Base-by-base conservation (phyloP, 345 rosid species). In the Cardiospermum halicacabum region DNA sequence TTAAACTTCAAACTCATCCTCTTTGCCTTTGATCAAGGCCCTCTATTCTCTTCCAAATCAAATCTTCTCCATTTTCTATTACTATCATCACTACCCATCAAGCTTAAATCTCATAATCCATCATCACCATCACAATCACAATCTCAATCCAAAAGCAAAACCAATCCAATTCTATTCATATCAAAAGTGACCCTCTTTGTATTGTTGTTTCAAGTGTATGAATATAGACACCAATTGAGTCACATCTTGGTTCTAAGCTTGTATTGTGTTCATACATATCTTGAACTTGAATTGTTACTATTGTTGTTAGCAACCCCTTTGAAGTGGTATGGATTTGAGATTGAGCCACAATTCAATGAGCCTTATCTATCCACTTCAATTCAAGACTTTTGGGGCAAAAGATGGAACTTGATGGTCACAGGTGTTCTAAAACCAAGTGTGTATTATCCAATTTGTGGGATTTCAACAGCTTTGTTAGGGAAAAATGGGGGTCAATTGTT, bases 351-450 rank as follows among this genome's bases (percentile, higher is more conserved):
- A 47, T 89, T 82, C 65, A 75, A 81, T 30, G 85, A 84, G 43
- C 96, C 91, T 3, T 85, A 80, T 69, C 69, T 87, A 3, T 19
- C 91, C 42, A 85, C 89, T 43, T 89, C 92, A 2, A 66, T 92
- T 0, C 96, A 92, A 65, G 93, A 89, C 72, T 92, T 89, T 39
- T 92, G 95, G 95, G 81, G 95, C 42, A 79, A 71, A 0, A 70
- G 98, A 48, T 92, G 98, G 95, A 92, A 87, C 66, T 82, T 84
- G 15, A 80, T 84, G 82, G 90, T 83, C 45, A 64, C 89, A 0
- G 53, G 69, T 11, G 50, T 87, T 27, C 84, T 89, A 40, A 78
- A 88, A 0, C 79, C 81, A 0, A 72, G 91, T 1, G 80, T 84
- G 5, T 84, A 87, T 68, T 5, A 67, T 11, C 96, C 96, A 0